A percentile compares a stretch with the other conserved stretches of the same genome.
phyloP scores from a whole-genome alignment of 371 early-diverging fungal species.

The Batrachochytrium dendrobatidis region DNA sequence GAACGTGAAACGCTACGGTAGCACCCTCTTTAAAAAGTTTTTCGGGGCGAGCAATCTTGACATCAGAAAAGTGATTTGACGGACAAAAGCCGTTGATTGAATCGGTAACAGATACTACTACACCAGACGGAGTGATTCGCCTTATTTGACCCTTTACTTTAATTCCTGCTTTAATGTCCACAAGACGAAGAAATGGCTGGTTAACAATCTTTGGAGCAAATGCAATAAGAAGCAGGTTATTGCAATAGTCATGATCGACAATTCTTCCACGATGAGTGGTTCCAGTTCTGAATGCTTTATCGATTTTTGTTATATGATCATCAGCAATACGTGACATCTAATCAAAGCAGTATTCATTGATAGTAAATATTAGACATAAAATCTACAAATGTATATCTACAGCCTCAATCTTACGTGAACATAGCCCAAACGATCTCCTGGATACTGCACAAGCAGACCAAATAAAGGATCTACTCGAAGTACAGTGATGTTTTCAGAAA shows the following conservation, averaged over 20 bases:
- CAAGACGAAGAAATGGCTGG: slow-evolving; percentile 56
- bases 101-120: slow-evolving; percentile 57
- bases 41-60: slow-evolving; percentile 61
- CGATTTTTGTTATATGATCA: slow-evolving; percentile 43
- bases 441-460: slow-evolving; percentile 48
- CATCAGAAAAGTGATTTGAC: slow-evolving; percentile 67
- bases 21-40: slow-evolving; percentile 70
- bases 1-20: slow-evolving; percentile 56
- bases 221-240: slow-evolving; percentile 61
- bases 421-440: slow-evolving; percentile 47
- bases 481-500: slow-evolving; percentile 50
- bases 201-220: slow-evolving; percentile 63
- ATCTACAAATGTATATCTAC: not conserved
- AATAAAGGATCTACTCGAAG: slow-evolving; percentile 46
- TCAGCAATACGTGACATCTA: slow-evolving; percentile 68
- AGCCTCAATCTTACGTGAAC: slow-evolving; percentile 42
- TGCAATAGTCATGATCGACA: slow-evolving; percentile 66
- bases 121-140: slow-evolving; percentile 48
- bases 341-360: slow-evolving; percentile 6
- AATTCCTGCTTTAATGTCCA: slow-evolving; percentile 65
- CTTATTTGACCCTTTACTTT: slow-evolving; percentile 51
- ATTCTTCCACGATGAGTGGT: slow-evolving; percentile 69
- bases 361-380: too few species aligned
- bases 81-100: slow-evolving; percentile 66
- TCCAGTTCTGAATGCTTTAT: slow-evolving; percentile 56